Conservation (phyloP, 2,329 filamentous ascomycete genomes). For the Didymella glomerata region DNA sequence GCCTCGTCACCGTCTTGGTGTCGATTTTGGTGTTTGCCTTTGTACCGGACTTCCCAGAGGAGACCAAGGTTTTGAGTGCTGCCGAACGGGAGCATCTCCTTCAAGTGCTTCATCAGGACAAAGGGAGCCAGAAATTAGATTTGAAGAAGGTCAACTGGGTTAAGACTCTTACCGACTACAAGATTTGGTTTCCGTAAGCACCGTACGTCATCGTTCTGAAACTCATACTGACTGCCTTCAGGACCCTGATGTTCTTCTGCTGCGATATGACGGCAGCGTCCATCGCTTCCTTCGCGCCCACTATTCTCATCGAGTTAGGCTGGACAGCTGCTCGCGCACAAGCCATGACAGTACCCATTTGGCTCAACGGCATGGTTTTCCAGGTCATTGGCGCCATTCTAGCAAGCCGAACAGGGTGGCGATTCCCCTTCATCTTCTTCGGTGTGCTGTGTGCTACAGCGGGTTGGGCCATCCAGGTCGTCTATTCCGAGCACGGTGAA, state of each 20-base stretch:
- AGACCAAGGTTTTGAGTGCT: conserved; percentile 58
- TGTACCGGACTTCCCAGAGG: conserved; percentile 63
- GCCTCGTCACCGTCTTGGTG: conserved; percentile 60
- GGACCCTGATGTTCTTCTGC: conserved; percentile 47
- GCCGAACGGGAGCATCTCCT: conserved; percentile 62
- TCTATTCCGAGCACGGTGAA: conserved; percentile 51
- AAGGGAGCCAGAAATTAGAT: conserved; percentile 56
- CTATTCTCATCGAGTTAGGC: conserved; percentile 47
- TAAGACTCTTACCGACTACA: conserved; percentile 62
- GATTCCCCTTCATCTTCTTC: conserved; percentile 44
- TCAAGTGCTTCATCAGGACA: conserved; percentile 59
- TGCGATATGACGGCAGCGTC: conserved; percentile 48
- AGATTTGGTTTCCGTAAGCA: conserved; percentile 63
- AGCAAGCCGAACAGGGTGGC: conserved; percentile 38
- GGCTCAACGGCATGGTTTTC: conserved; percentile 40
- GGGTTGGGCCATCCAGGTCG: conserved; percentile 62
- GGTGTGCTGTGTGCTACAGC: conserved; percentile 52
- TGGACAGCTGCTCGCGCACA: conserved; percentile 45
- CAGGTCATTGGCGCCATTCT: conserved; percentile 35
- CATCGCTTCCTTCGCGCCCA: conserved; percentile 45
- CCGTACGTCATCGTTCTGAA: conserved; percentile 46
- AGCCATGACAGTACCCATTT: conserved; percentile 49
- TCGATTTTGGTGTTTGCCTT: conserved; percentile 59
- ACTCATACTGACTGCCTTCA: conserved; percentile 22
- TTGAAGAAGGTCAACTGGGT: conserved; percentile 57